Percentiles rank a stretch among this genome's conserved stretches.
These are phyloP conservation scores for Gamsiella multidivaricata DNA, from an alignment of 192 early-diverging fungal genomes.

Conservation along the genomic window DNA sequence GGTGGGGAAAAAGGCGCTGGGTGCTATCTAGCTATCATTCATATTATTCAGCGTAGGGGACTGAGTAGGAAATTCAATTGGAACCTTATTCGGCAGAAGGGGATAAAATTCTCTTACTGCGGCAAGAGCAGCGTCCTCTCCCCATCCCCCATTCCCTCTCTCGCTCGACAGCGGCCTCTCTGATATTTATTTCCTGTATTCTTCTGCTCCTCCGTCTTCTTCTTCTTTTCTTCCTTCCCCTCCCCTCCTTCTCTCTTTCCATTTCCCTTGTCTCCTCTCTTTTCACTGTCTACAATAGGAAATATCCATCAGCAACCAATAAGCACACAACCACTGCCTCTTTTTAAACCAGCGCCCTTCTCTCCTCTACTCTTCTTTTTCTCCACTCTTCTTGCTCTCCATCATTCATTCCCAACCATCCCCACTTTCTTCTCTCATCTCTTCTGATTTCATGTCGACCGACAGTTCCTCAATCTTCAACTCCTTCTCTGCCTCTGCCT, in stretches of 20 bases:
- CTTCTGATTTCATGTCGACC: constrained; percentile 15
- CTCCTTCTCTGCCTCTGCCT: constrained; percentile 8
- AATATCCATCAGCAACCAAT: not conserved
- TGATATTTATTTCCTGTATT: not conserved
- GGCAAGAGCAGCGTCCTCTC: not conserved
- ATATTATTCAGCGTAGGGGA: not conserved
- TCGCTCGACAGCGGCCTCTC: constrained; percentile 3
- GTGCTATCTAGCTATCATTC: not conserved
- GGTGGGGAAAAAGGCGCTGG: not conserved
- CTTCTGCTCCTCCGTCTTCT: not conserved
- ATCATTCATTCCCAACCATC: constrained; percentile 19
- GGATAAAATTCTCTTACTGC: constrained; percentile 24
- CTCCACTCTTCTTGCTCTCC: not conserved
- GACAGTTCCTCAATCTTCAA: constrained; percentile 7
- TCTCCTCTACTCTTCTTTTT: not conserved
- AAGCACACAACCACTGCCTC: no score
- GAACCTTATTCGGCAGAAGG: constrained; percentile 10
- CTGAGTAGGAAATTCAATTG: constrained; percentile 3
- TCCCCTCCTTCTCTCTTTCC: constrained; percentile 9
- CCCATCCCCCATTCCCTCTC: not conserved
- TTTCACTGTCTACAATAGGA: not conserved
- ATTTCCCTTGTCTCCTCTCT: not conserved
- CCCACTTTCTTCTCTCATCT: not conserved
- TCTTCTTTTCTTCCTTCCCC: not conserved
- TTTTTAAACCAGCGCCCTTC: no score